Evolutionary conservation across 805 yeast genomes (phyloP), one percentile per base, ranked within the genome.

Genomic region (Saturnispora hagleri): DNA sequence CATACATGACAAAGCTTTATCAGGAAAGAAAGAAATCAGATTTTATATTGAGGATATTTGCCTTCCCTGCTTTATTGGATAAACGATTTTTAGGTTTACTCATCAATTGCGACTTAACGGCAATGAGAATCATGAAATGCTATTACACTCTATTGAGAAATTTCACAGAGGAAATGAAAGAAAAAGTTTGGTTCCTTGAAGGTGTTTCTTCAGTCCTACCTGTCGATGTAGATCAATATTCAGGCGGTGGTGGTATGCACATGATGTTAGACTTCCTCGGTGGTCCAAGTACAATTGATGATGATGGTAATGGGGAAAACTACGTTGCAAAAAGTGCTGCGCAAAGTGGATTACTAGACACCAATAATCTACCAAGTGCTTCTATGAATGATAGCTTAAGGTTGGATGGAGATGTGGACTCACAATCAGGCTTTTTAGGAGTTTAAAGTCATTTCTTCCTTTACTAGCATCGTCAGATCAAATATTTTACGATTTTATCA

Each of bases 51-150:
- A 70, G 97, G 46, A 84, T 90, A 15, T 89, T 91, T 72, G 89
- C 96, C 4, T 89, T 90, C 67, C 97, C 97, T 7, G 98, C 97
- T 0, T 68, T 91, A 47, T 71, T 91, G 58, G 97, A 91, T 64
- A 86, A 84, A 64, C 77, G 80, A 20, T 86, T 91, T 58, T 72
- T 90, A 35, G 82, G 86, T 1, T 66, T 89, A 42, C 73, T 91
- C 43, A 86, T 87, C 80, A 78, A 83, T 10, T 95, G 96, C 46
- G 97, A 91, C 67, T 68, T 83, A 34, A 79, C 84, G 47, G 95
- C 97, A 2, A 88, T 88, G 89, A 73, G 95, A 58, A 88, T 91
- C 56, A 87, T 91, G 87, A 74, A 95, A 58, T 84, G 86, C 51
- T 90, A 90, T 71, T 90, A 90, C 69, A 81, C 86, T 51, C 69